phyloP scores from a whole-genome alignment of 345 rosid species.

The Stellera chamaejasme region DNA sequence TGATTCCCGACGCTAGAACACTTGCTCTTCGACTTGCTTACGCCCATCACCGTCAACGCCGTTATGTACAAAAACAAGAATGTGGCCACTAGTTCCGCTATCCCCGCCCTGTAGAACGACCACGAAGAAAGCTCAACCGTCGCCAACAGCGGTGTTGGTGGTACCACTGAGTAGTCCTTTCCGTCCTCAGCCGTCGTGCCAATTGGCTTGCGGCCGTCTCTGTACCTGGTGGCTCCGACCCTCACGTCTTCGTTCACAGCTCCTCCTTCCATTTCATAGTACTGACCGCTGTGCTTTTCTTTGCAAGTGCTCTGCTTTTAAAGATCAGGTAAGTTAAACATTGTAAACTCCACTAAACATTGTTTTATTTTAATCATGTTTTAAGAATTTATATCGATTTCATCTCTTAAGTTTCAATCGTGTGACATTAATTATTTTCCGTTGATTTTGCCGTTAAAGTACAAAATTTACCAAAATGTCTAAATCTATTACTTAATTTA shows the following conservation, averaged over 20 bases:
- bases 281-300: too few relatives aligned
- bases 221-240: constrained; percentile 28
- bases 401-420: too few relatives aligned
- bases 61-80: constrained; percentile 31
- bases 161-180: constrained; percentile 29
- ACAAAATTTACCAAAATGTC: too few relatives aligned
- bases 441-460: too few relatives aligned
- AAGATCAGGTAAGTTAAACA: too few relatives aligned
- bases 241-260: constrained; percentile 25
- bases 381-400: too few relatives aligned
- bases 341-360: too few relatives aligned
- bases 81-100: constrained; percentile 31
- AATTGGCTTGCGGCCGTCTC: constrained; percentile 29
- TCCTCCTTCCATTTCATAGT: constrained; percentile 22
- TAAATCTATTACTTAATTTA: too few relatives aligned
- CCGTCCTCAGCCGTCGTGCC: constrained; percentile 18
- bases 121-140: constrained; percentile 22
- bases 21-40: constrained; percentile 22
- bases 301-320: too few relatives aligned
- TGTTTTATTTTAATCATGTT: too few relatives aligned
- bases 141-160: constrained; percentile 25
- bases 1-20: constrained; percentile 29
- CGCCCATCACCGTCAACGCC: constrained; percentile 32
- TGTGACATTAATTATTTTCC: too few relatives aligned
- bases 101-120: constrained; percentile 33